These are phyloP conservation scores for Malus asiatica DNA, from an alignment of 306 rosid genomes.

Conservation along the genomic window DNA sequence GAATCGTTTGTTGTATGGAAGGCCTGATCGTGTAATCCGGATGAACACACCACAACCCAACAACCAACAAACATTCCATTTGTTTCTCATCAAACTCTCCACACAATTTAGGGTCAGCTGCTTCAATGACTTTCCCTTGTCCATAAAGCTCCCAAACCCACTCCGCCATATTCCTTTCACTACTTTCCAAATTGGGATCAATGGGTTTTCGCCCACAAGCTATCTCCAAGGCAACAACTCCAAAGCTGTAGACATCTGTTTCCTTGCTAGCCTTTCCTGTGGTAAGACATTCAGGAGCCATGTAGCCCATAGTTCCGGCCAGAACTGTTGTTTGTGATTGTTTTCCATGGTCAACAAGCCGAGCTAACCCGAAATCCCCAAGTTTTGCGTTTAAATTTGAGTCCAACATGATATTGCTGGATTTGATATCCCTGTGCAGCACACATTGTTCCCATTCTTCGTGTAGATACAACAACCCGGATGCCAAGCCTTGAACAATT, in stretches of 20 bases:
- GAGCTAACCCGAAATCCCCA: constrained; percentile 31
- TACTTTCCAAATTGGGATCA: neutral
- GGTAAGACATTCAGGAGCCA: constrained; percentile 23
- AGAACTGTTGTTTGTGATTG: constrained; percentile 1
- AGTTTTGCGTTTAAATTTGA: constrained; percentile 12
- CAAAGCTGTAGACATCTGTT: constrained; percentile 26
- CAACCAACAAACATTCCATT: neutral
- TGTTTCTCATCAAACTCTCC: neutral
- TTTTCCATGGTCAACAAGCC: constrained; percentile 20
- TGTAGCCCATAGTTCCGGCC: constrained; percentile 31
- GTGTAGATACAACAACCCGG: neutral
- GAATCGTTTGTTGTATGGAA: neutral
- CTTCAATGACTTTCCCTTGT: neutral
- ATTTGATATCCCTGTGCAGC: neutral
- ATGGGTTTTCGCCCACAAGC: constrained; percentile 21
- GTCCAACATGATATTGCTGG: neutral
- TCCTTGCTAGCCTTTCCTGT: constrained; percentile 26
- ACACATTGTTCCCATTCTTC: neutral
- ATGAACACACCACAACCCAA: neutral
- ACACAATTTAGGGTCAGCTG: neutral
- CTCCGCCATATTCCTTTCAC: constrained; percentile 14
- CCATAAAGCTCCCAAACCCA: neutral
- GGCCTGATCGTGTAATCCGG: neutral
- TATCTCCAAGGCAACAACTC: constrained; percentile 29
- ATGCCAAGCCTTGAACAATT: constrained; percentile 3